phyloP scores from a whole-genome alignment of 140 eudicot genomes.

The Oenanthe javanica region DNA sequence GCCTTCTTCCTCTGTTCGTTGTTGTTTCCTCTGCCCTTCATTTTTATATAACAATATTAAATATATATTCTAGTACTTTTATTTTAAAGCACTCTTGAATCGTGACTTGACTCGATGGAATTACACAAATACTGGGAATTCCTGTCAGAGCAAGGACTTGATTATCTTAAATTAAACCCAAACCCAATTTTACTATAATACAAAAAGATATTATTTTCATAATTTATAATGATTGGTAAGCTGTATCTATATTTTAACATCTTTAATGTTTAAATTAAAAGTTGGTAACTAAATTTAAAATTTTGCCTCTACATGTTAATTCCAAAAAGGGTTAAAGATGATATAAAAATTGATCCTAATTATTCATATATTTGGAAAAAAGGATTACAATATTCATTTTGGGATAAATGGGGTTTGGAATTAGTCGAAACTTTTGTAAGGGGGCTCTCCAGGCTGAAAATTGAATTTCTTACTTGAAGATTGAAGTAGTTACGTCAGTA shows the following conservation, averaged over 20 bases:
- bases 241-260: neutral
- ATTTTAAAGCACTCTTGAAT: neutral
- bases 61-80: neutral
- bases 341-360: neutral
- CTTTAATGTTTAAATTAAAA: neutral
- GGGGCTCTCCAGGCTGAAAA: too few species aligned
- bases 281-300: too few species aligned
- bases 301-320: neutral
- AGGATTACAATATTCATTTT: neutral
- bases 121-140: neutral
- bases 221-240: neutral
- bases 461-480: neutral
- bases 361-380: neutral
- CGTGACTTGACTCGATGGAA: too few species aligned
- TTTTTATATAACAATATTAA: neutral
- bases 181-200: neutral
- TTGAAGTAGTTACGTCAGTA: neutral
- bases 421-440: neutral
- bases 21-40: neutral
- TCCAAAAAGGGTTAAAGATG: neutral
- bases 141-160: neutral
- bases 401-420: neutral
- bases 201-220: neutral
- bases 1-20: slow-evolving; percentile 9
- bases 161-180: neutral